These are phyloP conservation scores for Chytriomyces sp. DNA, from an alignment of 192 early-diverging fungal species.

Conservation along the genomic window DNA sequence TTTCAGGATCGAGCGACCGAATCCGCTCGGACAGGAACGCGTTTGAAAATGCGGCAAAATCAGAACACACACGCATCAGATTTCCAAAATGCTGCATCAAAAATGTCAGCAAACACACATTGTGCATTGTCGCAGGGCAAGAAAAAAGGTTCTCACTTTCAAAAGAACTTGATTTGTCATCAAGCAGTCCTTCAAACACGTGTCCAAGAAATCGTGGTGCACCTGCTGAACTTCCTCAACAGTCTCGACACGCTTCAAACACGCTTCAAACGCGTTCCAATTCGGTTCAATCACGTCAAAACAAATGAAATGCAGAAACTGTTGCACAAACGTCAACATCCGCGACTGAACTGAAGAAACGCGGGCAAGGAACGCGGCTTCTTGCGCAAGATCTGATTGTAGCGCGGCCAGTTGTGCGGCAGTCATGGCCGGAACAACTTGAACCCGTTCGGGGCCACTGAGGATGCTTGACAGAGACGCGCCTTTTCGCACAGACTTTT, in stretches of 20 bases:
- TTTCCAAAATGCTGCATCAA: constrained; percentile 67
- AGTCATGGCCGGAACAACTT: no score
- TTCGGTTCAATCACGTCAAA: constrained; percentile 94
- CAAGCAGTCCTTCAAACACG: constrained; percentile 90
- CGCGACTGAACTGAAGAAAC: constrained; percentile 76
- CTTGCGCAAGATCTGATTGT: constrained; percentile 21
- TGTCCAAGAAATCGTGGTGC: constrained; percentile 84
- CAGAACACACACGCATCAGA: constrained; percentile 61
- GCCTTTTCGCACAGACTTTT: not conserved
- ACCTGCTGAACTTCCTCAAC: constrained; percentile 84
- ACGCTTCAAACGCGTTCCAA: constrained; percentile 73
- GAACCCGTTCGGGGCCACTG: not conserved
- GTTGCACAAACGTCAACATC: constrained; percentile 91
- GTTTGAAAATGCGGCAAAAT: constrained; percentile 64
- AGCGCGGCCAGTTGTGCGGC: not conserved
- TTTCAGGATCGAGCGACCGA: constrained; percentile 3
- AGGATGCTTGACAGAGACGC: not conserved
- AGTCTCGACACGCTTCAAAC: constrained; percentile 70
- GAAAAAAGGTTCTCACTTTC: constrained; percentile 58
- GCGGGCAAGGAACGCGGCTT: constrained; percentile 43
- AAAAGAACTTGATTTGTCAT: constrained; percentile 82
- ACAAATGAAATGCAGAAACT: constrained; percentile 87
- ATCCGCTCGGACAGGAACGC: constrained; percentile 49
- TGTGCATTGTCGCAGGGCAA: not conserved
- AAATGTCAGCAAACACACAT: not conserved